Conservation (phyloP, 257 asterid species). For the Lithospermum erythrorhizon region DNA sequence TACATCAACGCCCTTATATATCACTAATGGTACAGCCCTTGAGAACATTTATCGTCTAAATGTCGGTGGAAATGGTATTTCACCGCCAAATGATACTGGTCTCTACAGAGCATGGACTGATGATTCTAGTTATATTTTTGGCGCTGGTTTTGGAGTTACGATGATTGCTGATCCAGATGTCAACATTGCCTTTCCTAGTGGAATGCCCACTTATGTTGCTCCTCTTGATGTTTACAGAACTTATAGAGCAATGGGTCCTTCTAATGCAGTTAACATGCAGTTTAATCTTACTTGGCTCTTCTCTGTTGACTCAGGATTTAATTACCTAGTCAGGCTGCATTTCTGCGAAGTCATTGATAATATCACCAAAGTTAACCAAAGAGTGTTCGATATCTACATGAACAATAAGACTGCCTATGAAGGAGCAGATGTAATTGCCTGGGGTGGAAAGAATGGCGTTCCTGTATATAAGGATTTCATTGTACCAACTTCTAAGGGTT, state of each 20-base stretch:
- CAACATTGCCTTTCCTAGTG: constrained; percentile 19
- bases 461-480: constrained; percentile 52
- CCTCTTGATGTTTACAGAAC: constrained; percentile 39
- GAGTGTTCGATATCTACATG: constrained; percentile 32
- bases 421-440: constrained; percentile 34
- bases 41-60: constrained; percentile 72
- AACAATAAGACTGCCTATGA: constrained; percentile 36
- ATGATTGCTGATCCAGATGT: constrained; percentile 26
- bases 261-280: constrained; percentile 18
- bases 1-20: constrained; percentile 27
- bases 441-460: constrained; percentile 38
- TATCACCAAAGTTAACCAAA: constrained; percentile 22
- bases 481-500: constrained; percentile 42
- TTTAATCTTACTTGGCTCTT: constrained; percentile 47
- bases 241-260: constrained; percentile 44
- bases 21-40: constrained; percentile 48
- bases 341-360: constrained; percentile 38
- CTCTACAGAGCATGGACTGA: constrained; percentile 39
- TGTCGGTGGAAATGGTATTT: constrained; percentile 84
- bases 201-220: constrained; percentile 27
- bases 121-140: constrained; percentile 29
- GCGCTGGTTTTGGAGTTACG: constrained; percentile 31
- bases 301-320: constrained; percentile 40
- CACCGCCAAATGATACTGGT: constrained; percentile 52
- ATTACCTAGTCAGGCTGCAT: constrained; percentile 49